Evolutionary conservation across 2,329 filamentous ascomycete species (phyloP), one percentile per base, ranked within the genome.

Genomic region (Aspergillus aculeatus): DNA sequence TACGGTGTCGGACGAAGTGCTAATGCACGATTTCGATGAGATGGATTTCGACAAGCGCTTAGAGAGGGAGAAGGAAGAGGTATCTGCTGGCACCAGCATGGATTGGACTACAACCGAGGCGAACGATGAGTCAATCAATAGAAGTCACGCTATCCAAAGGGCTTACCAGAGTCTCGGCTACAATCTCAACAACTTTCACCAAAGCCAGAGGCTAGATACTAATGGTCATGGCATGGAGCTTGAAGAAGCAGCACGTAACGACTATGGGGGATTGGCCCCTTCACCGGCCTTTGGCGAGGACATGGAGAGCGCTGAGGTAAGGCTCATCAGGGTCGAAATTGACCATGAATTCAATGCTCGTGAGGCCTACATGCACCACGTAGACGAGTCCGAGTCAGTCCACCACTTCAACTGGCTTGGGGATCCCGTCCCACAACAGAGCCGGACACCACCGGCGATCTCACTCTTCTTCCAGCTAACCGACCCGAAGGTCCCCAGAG

Each of bases 361-460:
- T 14, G 12, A 19, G 4, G 14, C 16, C 16, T 44, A 44, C 16
- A 9, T 44, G 14, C 1, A 7, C 14, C 3, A 16, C 6, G 16
- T 44, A 19, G 38, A 16, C n/a, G 16, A 19, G 16, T 19, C 16
- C 6, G 38, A 44, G 38, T 19, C 38, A 7, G 60, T 68, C 2
- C 70, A 71, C 24, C 69, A 72, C 41, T 71, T 67, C 56, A 71
- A 70, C 49, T 72, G 69, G 69, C 24, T 57, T 14, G 67, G 69
- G 0, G 0, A 35, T 1, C 60, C 62, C 0, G 56, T 63, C 4
- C 59, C 56, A 6, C 47, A 44, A 12, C 32, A 60, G 16, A 69
- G 63, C 54, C n/a, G 47, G 1, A 72, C 70, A 2, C 50, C 62
- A 1, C 60, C 70, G 2, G 58, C 51, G 24, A 56, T 68, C 1